These are phyloP conservation scores for Trichoderma brevicompactum DNA, from an alignment of 2,329 filamentous ascomycete genomes.

Conservation along the genomic window DNA sequence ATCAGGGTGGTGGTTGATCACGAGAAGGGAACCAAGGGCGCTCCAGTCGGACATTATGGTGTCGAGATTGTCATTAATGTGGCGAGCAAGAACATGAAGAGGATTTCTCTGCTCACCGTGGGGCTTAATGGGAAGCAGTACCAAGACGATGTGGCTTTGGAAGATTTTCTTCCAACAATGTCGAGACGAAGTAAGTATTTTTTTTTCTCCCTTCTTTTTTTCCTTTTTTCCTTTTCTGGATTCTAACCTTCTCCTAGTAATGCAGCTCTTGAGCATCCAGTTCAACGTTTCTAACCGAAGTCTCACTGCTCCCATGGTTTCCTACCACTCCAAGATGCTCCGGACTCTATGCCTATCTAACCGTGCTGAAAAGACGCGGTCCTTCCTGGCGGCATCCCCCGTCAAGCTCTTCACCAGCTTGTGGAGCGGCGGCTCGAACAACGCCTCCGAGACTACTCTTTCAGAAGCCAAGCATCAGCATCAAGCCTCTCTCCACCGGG, in stretches of 20 bases:
- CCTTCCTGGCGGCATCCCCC: constrained; percentile 79
- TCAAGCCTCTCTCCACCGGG: constrained; percentile 47
- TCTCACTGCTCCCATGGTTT: constrained; percentile 70
- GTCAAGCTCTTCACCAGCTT: constrained; percentile 89
- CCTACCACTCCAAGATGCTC: constrained; percentile 77
- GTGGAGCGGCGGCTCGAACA: constrained; percentile 64
- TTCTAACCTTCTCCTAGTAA: constrained; percentile 60
- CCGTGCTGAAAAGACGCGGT: constrained; percentile 66
- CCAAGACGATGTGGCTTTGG: constrained; percentile 71
- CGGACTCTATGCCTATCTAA: constrained; percentile 68
- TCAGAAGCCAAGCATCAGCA: constrained; percentile 47
- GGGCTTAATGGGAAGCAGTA: constrained; percentile 73
- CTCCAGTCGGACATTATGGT: constrained; percentile 68
- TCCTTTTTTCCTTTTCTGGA: neutral
- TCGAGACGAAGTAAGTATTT: constrained; percentile 68
- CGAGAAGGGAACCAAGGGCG: constrained; percentile 66
- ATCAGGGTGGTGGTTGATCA: constrained; percentile 76
- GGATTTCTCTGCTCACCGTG: constrained; percentile 55
- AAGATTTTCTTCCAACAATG: constrained; percentile 75
- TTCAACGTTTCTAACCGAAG: constrained; percentile 68
- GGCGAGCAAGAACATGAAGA: constrained; percentile 55
- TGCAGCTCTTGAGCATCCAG: constrained; percentile 72
- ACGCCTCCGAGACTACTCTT: constrained; percentile 36
- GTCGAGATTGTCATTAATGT: constrained; percentile 74
- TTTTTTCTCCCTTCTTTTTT: neutral